Evolutionary conservation across 306 rosid species (phyloP), one percentile per base, ranked within the genome.

Genomic region (Abrus pulchellus): DNA sequence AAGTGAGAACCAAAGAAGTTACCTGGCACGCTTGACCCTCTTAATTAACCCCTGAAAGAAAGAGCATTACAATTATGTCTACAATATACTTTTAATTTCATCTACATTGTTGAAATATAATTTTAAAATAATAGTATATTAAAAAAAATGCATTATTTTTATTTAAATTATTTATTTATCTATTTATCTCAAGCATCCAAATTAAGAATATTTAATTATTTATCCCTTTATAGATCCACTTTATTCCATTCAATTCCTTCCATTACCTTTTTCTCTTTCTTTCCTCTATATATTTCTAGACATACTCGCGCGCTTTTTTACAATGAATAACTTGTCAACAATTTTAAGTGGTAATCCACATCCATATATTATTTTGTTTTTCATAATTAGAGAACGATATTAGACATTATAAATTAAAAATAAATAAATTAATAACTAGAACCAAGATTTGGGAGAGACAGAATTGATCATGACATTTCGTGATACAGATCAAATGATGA

Each of bases 401-500:
- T 40, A 38, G 27, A 73, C 52, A 73, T 41, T 1, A 13, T 1
- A 59, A 53, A 53, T 72, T 52, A 53, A 36, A n/a, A n/a, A n/a
- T n/a, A n/a, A n/a, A n/a, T 52, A 52, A 53, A 72, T 72, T 52
- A 53, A 36, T 53, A 72, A 33, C 38, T 6, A 29, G 56, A 56
- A 34, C 29, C 7, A 57, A 30, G 68, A 74, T 41, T 20, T 43
- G 44, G 43, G 67, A 27, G 40, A 7, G 78, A 41, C 68, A 29
- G 2, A 48, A 64, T 5, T 62, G 52, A 29, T 38, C 12, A 48
- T 49, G 81, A 49, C 73, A 50, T 50, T 64, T 63, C 41, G 5
- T 11, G 52, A 64, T 9, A 64, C 47, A 49, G 4, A 62, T 49
- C n/a, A 76, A 62, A 48, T 76, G 29, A 76, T 33, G 20, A 60